A percentile compares a stretch with the other conserved stretches of the same genome.
Conservation (phyloP, 2,329 filamentous ascomycete species). For the Colletotrichum theobromicola region DNA sequence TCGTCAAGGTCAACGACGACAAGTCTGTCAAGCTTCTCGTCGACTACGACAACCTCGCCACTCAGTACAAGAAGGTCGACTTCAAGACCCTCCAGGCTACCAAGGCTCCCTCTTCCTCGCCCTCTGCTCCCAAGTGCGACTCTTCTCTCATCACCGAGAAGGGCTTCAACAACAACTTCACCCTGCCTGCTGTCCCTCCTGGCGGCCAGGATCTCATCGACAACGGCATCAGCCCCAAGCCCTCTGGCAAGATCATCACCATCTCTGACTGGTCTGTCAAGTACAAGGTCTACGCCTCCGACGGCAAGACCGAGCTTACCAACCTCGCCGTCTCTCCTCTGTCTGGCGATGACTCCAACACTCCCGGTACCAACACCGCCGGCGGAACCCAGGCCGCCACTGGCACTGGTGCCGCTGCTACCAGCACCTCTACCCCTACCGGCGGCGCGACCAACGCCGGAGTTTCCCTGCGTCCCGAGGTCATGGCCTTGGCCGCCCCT, state of each 20-base stretch:
- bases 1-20: constrained; percentile 67
- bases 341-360: constrained; percentile 49
- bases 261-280: constrained; percentile 68
- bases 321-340: constrained; percentile 54
- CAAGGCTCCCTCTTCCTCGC: constrained; percentile 59
- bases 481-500: constrained; percentile 10
- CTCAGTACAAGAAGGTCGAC: constrained; percentile 78
- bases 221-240: constrained; percentile 72
- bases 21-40: constrained; percentile 61
- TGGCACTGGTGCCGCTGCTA: neutral
- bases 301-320: constrained; percentile 43
- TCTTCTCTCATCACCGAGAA: constrained; percentile 68
- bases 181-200: constrained; percentile 70
- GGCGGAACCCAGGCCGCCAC: constrained; percentile 7
- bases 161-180: constrained; percentile 81
- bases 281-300: constrained; percentile 43
- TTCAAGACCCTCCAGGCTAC: constrained; percentile 68
- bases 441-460: constrained; percentile 29
- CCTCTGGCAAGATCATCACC: constrained; percentile 70
- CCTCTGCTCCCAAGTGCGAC: constrained; percentile 66
- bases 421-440: constrained; percentile 28
- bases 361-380: constrained; percentile 46
- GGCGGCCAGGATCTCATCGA: constrained; percentile 76
- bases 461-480: constrained; percentile 9
- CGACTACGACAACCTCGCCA: constrained; percentile 77